Evolutionary conservation across 495 filamentous ascomycete species (phyloP).

Genomic region (Penicillium desertorum): DNA sequence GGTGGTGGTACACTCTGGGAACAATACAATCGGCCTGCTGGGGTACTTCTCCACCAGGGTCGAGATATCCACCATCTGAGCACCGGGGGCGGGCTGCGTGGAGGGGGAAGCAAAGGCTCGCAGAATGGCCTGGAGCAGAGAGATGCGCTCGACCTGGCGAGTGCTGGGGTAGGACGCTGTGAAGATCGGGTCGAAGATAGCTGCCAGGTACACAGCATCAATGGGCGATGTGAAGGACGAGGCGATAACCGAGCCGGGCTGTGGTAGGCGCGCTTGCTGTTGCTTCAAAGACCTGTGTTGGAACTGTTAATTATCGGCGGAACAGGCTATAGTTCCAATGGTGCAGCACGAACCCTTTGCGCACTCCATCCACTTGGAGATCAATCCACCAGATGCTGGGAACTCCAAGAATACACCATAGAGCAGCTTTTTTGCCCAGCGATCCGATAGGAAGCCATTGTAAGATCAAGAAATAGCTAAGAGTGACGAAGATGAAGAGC

Average conservation of each 20-base stretch:
- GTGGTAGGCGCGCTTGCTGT: conserved; percentile 70
- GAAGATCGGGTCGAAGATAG: conserved; percentile 95
- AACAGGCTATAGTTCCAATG: background rate
- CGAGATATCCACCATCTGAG: conserved; percentile 57
- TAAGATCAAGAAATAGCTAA: conserved; percentile 74
- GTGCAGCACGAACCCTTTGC: conserved; percentile 65
- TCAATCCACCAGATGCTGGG: conserved; percentile 98
- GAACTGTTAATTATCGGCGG: background rate
- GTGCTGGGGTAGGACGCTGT: conserved; percentile 74
- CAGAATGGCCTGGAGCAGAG: conserved; percentile 69
- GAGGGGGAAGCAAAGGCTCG: conserved; percentile 66
- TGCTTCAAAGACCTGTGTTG: conserved; percentile 52
- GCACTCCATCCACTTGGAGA: conserved; percentile 91
- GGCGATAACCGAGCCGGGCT: conserved; percentile 75
- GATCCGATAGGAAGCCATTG: conserved; percentile 86
- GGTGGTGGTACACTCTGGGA: conserved; percentile 90
- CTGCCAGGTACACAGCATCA: conserved; percentile 92
- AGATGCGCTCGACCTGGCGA: conserved; percentile 69
- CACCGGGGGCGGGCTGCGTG: conserved; percentile 44
- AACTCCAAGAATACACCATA: conserved; percentile 83
- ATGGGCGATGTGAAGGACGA: conserved; percentile 88
- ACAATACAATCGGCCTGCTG: conserved; percentile 72
- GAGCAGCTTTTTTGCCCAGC: conserved; percentile 70
- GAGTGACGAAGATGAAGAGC: conserved; percentile 65
- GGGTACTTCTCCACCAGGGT: conserved; percentile 67